phyloP scores from a whole-genome alignment of 1,139 yeast genomes.

The Protomyces inouyei region DNA sequence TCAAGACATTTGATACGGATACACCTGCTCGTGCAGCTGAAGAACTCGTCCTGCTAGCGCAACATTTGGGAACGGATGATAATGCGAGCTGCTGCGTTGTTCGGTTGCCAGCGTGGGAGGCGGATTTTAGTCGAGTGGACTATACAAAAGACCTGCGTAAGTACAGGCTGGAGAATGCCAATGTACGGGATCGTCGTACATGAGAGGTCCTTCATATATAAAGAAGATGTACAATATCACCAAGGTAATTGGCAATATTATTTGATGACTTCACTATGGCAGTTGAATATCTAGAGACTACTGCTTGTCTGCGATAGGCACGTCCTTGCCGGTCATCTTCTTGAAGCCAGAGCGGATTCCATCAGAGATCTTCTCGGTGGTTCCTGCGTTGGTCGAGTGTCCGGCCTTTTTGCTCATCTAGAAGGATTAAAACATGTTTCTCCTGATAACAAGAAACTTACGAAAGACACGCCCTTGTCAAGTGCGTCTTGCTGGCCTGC shows the following conservation, averaged over 20 bases:
- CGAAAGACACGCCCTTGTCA: constrained; percentile 14
- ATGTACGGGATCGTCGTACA: constrained; percentile 15
- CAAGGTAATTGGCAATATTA: too few species aligned
- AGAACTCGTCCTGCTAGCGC: constrained; percentile 77
- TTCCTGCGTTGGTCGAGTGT: constrained; percentile 22
- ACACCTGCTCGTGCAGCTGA: constrained; percentile 75
- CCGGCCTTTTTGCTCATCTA: constrained; percentile 14
- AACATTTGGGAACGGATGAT: constrained; percentile 86
- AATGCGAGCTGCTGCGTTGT: constrained; percentile 86
- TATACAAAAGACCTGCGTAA: constrained; percentile 20
- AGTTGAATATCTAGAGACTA: background rate
- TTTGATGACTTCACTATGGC: background rate
- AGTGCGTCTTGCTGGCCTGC: constrained; percentile 25
- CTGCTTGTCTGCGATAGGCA: constrained; percentile 25
- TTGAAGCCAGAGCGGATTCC: constrained; percentile 27
- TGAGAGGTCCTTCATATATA: background rate
- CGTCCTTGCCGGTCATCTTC: constrained; percentile 27
- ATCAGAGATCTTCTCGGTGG: constrained; percentile 27
- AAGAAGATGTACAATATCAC: too few species aligned
- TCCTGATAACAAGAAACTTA: background rate
- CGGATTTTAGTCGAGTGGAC: constrained; percentile 11
- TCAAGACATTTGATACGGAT: constrained; percentile 61
- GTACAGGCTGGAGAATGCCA: constrained; percentile 9
- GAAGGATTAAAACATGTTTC: background rate
- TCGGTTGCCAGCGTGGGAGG: constrained; percentile 71